Evolutionary conservation across 176 grass and related monocot genomes (phyloP).

Genomic region (Avena insularis): DNA sequence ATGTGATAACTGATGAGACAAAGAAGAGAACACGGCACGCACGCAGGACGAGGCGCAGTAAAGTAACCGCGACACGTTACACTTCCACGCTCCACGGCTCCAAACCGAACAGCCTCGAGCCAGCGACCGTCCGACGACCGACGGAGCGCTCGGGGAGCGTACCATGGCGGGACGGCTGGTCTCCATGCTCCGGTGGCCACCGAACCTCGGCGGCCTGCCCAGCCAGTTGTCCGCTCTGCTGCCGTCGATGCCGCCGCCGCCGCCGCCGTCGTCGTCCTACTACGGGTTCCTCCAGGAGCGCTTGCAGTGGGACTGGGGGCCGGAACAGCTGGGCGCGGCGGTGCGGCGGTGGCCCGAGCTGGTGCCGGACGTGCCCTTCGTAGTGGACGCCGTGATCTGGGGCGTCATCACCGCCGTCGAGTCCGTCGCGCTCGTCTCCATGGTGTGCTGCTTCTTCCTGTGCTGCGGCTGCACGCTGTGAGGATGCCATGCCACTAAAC

Average conservation of each 20-base stretch:
- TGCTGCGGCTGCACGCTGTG: slow-evolving; percentile 79
- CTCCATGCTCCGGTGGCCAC: slow-evolving; percentile 72
- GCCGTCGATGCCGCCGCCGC: slow-evolving; percentile 31
- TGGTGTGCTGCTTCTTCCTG: slow-evolving; percentile 86
- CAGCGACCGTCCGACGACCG: slow-evolving; percentile 30
- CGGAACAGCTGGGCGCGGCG: slow-evolving; percentile 40
- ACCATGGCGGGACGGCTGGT: slow-evolving; percentile 60
- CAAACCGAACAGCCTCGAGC: slow-evolving; percentile 19
- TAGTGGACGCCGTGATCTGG: slow-evolving; percentile 70
- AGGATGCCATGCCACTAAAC: background rate
- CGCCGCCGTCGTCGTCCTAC: slow-evolving; percentile 13
- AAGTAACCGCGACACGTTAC: slow-evolving; percentile 37
- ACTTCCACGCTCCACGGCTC: background rate
- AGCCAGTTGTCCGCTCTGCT: slow-evolving; percentile 51
- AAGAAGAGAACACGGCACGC: slow-evolving; percentile 9
- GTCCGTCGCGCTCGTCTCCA: slow-evolving; percentile 74
- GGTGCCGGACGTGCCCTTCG: slow-evolving; percentile 47
- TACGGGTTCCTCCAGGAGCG: slow-evolving; percentile 42
- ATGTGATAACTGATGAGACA: background rate
- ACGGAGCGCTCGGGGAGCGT: background rate
- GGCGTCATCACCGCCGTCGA: slow-evolving; percentile 71
- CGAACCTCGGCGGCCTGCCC: slow-evolving; percentile 52
- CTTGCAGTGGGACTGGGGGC: slow-evolving; percentile 30
- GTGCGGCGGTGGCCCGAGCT: slow-evolving; percentile 62
- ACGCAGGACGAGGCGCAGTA: background rate